Conservation (phyloP, 192 early-diverging fungal species). For the Thamnidium elegans region DNA sequence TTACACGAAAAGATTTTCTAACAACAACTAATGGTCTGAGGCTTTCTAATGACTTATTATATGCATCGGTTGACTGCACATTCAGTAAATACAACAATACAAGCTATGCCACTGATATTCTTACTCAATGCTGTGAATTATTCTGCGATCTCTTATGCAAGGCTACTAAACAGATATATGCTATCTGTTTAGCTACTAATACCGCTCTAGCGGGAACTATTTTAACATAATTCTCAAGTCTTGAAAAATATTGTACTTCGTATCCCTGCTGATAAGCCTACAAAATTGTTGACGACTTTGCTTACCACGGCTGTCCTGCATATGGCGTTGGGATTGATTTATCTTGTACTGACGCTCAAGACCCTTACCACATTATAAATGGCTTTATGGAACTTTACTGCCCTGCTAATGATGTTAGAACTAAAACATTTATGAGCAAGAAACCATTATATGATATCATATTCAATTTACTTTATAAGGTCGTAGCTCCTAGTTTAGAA, state of each 20-base stretch:
- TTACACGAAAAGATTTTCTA: too few relatives aligned
- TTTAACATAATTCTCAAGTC: neutral
- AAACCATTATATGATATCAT: constrained; percentile 5
- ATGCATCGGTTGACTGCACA: neutral
- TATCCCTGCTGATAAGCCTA: neutral
- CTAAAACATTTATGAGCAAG: neutral
- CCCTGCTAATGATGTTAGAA: neutral
- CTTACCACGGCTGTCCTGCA: neutral
- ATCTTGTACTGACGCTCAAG: neutral
- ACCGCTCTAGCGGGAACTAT: neutral
- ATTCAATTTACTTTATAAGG: neutral
- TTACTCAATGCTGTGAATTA: neutral
- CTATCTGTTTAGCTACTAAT: too few relatives aligned
- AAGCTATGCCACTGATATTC: neutral
- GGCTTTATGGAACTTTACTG: neutral
- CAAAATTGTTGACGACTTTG: neutral
- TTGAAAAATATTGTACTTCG: constrained; percentile 2
- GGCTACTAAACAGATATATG: neutral
- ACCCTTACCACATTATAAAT: neutral
- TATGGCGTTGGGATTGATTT: neutral
- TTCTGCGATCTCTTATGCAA: constrained; percentile 7
- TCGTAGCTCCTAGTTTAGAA: neutral
- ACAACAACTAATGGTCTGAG: neutral
- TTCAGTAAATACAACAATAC: neutral
- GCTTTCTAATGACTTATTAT: neutral